Conservation (phyloP, 2,329 filamentous ascomycete species). For the Hirsutella thompsonii region DNA sequence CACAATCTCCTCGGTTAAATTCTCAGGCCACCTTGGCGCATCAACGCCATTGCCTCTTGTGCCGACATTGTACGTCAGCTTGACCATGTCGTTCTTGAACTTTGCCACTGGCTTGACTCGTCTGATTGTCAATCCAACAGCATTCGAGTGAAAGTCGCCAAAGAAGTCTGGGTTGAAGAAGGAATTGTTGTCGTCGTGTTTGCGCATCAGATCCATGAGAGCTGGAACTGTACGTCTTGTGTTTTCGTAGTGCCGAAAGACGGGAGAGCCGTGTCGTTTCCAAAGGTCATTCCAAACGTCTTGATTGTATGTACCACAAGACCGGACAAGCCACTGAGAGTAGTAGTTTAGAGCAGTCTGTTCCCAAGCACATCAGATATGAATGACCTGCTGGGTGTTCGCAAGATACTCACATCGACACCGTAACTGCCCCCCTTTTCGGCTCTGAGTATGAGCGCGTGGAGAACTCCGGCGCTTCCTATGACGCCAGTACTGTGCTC, state of each 20-base stretch:
- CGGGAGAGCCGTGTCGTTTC: constrained; percentile 30
- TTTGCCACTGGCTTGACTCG: neutral
- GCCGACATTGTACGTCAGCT: neutral
- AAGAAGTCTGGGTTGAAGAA: constrained; percentile 37
- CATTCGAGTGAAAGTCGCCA: constrained; percentile 10
- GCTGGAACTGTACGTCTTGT: constrained; percentile 28
- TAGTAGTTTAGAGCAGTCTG: neutral
- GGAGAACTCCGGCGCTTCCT: neutral
- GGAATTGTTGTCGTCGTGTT: constrained; percentile 14
- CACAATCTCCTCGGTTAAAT: neutral
- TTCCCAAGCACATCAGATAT: neutral
- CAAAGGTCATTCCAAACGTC: constrained; percentile 20
- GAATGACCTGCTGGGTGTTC: too few relatives aligned
- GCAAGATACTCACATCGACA: neutral
- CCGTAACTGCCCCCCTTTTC: neutral
- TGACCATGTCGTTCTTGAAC: neutral
- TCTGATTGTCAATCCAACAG: neutral
- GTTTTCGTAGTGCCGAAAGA: constrained; percentile 37
- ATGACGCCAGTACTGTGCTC: neutral
- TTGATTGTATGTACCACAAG: neutral
- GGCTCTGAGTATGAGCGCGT: neutral
- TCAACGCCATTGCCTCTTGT: constrained; percentile 2
- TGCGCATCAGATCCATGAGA: constrained; percentile 20
- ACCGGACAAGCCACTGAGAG: neutral
- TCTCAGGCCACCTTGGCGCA: neutral